phyloP scores from a whole-genome alignment of 208 protist genomes.

The Trypanosomatidae sp. region DNA sequence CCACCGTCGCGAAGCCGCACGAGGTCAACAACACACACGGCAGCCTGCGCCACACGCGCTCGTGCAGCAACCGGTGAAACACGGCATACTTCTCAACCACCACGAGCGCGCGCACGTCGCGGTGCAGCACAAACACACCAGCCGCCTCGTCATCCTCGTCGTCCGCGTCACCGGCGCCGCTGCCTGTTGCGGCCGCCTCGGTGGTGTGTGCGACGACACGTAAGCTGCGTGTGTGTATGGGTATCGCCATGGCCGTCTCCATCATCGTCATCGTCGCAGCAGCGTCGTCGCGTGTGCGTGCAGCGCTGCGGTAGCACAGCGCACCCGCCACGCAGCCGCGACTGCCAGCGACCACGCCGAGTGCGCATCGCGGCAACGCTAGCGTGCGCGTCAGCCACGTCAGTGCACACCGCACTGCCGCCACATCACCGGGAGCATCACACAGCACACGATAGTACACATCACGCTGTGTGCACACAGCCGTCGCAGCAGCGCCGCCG shows the following conservation, averaged over 20 bases:
- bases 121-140: constrained; percentile 15
- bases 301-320: constrained; percentile 22
- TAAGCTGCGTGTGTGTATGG: too few species aligned
- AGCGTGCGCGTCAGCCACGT: constrained; percentile 25
- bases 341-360: constrained; percentile 54
- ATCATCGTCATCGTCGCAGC: neutral
- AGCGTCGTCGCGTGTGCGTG: neutral
- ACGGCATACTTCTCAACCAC: constrained; percentile 83
- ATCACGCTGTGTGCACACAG: constrained; percentile 60
- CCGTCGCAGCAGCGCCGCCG: too few species aligned
- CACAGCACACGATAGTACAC: constrained; percentile 71
- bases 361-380: constrained; percentile 29
- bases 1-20: constrained; percentile 60
- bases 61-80: constrained; percentile 51
- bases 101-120: constrained; percentile 43
- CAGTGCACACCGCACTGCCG: constrained; percentile 28
- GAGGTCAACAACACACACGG: constrained; percentile 70
- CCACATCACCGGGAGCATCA: constrained; percentile 29
- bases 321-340: constrained; percentile 49
- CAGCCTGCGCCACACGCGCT: constrained; percentile 23
- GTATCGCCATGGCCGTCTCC: too few species aligned
- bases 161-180: too few species aligned
- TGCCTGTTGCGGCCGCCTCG: too few species aligned
- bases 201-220: too few species aligned
- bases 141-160: too few species aligned